These are phyloP conservation scores for Alisma plantagoaquatica DNA, from an alignment of 106 monocot species.

Conservation along the genomic window DNA sequence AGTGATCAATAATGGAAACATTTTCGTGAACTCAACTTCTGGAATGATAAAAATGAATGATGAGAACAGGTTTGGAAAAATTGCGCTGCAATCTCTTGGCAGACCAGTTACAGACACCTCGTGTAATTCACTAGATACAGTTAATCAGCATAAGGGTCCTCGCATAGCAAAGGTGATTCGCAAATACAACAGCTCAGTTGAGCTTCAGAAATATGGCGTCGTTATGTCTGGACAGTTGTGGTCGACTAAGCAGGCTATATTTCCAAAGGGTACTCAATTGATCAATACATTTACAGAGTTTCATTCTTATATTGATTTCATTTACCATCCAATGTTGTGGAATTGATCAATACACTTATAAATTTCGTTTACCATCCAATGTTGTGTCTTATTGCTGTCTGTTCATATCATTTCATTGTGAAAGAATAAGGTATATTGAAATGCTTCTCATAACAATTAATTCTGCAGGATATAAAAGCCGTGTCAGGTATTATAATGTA, in stretches of 20 bases:
- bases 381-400: too few species aligned
- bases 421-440: too few species aligned
- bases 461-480: slow-evolving; percentile 67
- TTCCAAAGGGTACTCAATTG: slow-evolving; percentile 88
- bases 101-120: slow-evolving; percentile 6
- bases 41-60: slow-evolving; percentile 10
- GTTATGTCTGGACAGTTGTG: slow-evolving; percentile 58
- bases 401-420: too few species aligned
- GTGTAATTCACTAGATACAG: too few species aligned
- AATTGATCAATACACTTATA: too few species aligned
- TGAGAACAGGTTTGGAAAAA: slow-evolving; percentile 15
- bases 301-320: too few species aligned
- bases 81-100: neutral
- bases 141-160: slow-evolving; percentile 50
- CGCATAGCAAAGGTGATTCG: slow-evolving; percentile 62
- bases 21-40: too few species aligned
- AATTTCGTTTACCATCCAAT: too few species aligned
- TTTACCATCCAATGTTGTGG: too few species aligned
- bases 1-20: neutral
- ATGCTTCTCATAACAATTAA: too few species aligned
- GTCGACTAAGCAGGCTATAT: slow-evolving; percentile 69
- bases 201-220: slow-evolving; percentile 57
- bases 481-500: slow-evolving; percentile 66
- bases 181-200: slow-evolving; percentile 48
- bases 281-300: too few species aligned